Conservation (phyloP, 345 rosid species). For the Corchorus capsularis region DNA sequence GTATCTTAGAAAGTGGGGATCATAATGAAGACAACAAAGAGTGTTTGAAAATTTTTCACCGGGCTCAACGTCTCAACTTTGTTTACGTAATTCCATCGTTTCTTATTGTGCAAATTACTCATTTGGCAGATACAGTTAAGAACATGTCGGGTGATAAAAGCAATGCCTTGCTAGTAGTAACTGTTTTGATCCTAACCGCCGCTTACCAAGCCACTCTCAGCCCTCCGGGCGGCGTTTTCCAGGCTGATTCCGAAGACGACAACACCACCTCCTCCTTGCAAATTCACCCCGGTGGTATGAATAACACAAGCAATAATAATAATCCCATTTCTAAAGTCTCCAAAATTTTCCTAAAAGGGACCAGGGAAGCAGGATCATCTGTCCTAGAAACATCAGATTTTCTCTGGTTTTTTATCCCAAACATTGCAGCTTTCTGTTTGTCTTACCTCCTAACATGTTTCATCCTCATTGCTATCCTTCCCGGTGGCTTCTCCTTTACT, state of each 20-base stretch:
- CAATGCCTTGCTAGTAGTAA: not conserved
- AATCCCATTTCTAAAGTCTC: no score
- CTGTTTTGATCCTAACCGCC: not conserved
- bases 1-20: not conserved
- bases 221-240: not conserved
- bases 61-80: not conserved
- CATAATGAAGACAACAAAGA: not conserved
- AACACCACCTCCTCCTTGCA: not conserved
- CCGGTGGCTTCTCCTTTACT: not conserved
- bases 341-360: no score
- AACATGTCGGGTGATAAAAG: slow-evolving; percentile 43
- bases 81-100: not conserved
- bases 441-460: not conserved
- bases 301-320: no score
- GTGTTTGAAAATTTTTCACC: not conserved
- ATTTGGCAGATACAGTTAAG: slow-evolving; percentile 82
- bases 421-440: not conserved
- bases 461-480: not conserved
- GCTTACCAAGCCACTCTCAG: slow-evolving; percentile 1
- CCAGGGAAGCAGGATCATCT: no score
- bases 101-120: slow-evolving; percentile 34
- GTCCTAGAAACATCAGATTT: not conserved
- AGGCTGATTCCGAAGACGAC: not conserved
- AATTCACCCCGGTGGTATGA: not conserved
- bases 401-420: not conserved